A percentile compares a stretch with the other conserved stretches of the same genome.
Conservation (phyloP, 2,329 filamentous ascomycete species). For the Ophiognomonia clavigignenti-juglandacearum region DNA sequence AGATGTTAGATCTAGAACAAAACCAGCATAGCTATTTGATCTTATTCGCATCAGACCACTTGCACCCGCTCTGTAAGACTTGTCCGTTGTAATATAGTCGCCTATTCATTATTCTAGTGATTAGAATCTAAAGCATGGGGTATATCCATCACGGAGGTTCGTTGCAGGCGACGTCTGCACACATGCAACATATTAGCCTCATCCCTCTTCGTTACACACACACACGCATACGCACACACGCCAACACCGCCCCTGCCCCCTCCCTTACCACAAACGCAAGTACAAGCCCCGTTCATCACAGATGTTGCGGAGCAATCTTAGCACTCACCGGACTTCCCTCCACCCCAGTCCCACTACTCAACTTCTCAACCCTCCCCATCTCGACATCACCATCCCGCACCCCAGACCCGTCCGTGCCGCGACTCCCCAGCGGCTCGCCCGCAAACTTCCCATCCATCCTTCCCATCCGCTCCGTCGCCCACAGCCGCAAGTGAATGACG, state of each 20-base stretch:
- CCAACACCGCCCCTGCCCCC: too few relatives aligned
- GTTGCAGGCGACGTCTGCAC: neutral
- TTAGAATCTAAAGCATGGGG: neutral
- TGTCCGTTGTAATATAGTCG: neutral
- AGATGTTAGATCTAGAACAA: conserved; percentile 60
- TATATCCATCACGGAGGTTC: conserved; percentile 10
- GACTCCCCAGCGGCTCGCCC: conserved; percentile 17
- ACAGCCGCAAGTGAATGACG: conserved; percentile 45
- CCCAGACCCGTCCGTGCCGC: conserved; percentile 19
- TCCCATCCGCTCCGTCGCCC: conserved; percentile 43
- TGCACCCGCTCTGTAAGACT: neutral
- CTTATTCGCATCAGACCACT: neutral
- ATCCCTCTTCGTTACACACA: too few relatives aligned
- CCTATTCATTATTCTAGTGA: neutral
- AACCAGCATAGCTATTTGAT: neutral
- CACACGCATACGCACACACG: too few relatives aligned
- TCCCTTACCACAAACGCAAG: too few relatives aligned
- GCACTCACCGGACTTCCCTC: conserved; percentile 2
- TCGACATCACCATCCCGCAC: conserved; percentile 6
- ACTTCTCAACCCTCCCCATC: conserved; percentile 3
- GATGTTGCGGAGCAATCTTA: conserved; percentile 3
- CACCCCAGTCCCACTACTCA: conserved; percentile 1
- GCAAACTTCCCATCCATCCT: conserved; percentile 38
- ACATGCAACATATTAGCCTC: neutral
- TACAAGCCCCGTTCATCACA: neutral